A percentile compares a stretch with the other conserved stretches of the same genome.
Conservation (phyloP, 2,329 filamentous ascomycete species). For the Scolecobasidium constrictum region DNA sequence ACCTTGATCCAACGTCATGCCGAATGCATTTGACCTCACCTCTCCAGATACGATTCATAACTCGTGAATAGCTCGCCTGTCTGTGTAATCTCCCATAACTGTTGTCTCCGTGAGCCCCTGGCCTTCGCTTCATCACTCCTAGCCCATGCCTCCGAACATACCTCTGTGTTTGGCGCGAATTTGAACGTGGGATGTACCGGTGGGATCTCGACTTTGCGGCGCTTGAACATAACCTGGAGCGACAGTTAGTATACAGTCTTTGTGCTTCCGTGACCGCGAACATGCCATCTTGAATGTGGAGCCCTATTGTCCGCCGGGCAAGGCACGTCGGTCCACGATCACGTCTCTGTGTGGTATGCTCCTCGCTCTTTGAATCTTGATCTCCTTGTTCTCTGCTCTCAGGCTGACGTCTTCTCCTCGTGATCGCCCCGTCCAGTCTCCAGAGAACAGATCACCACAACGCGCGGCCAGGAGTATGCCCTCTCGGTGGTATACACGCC, state of each 20-base stretch:
- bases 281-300: no score
- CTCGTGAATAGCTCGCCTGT: slow-evolving; percentile 83
- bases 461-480: no score
- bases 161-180: slow-evolving; percentile 61
- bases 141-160: slow-evolving; percentile 31
- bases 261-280: neutral
- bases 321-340: no score
- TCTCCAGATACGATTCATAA: slow-evolving; percentile 77
- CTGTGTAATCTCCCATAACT: slow-evolving; percentile 88
- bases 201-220: slow-evolving; percentile 83
- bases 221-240: slow-evolving; percentile 79
- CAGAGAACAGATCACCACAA: no score
- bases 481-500: no score
- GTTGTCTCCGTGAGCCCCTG: no score
- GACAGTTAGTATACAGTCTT: neutral
- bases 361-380: no score
- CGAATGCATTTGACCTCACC: slow-evolving; percentile 44
- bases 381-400: no score
- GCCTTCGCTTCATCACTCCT: slow-evolving; percentile 19
- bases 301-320: no score
- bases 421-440: no score
- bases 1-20: slow-evolving; percentile 2
- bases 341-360: no score
- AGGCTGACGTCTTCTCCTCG: no score
- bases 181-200: slow-evolving; percentile 62